phyloP scores from a whole-genome alignment of 2,329 filamentous ascomycete species.

The Phialophora chinensis region DNA sequence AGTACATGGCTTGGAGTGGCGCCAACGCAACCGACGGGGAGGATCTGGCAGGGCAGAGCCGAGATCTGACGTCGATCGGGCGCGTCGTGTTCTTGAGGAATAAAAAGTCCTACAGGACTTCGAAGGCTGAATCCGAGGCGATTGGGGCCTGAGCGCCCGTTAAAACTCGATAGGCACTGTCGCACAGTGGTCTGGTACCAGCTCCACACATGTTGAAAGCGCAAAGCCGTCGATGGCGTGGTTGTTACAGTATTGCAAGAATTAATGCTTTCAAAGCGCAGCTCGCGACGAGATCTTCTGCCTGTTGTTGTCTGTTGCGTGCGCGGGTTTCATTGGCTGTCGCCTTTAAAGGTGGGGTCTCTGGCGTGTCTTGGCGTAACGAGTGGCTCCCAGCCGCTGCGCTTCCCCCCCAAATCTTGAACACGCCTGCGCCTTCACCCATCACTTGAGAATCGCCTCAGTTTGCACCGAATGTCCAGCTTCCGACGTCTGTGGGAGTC shows the following conservation, averaged over 20 bases:
- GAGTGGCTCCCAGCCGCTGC: slow-evolving; percentile 16
- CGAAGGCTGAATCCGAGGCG: not conserved
- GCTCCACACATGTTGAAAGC: slow-evolving; percentile 18
- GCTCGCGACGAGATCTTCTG: slow-evolving; percentile 29
- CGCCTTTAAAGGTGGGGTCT: slow-evolving; percentile 19
- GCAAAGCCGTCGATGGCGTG: slow-evolving; percentile 6
- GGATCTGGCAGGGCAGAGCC: slow-evolving; percentile 34
- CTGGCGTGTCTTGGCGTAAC: slow-evolving; percentile 34
- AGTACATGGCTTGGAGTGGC: slow-evolving; percentile 30
- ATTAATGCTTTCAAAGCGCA: slow-evolving; percentile 34
- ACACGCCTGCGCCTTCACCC: slow-evolving; percentile 21
- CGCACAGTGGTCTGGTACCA: slow-evolving; percentile 28
- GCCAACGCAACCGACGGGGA: slow-evolving; percentile 32
- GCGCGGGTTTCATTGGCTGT: slow-evolving; percentile 29
- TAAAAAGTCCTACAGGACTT: slow-evolving; percentile 35
- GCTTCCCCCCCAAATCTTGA: slow-evolving; percentile 10
- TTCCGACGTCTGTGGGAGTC: slow-evolving; percentile 5
- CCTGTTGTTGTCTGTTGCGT: slow-evolving; percentile 16
- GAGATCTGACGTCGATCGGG: slow-evolving; percentile 40
- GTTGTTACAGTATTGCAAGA: slow-evolving; percentile 26
- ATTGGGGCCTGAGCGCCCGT: not conserved
- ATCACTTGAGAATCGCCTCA: slow-evolving; percentile 8
- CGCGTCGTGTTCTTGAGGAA: slow-evolving; percentile 13
- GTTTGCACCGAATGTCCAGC: not conserved
- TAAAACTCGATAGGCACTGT: slow-evolving; percentile 24